phyloP scores from a whole-genome alignment of 257 asterid genomes.

The Ehretia macrophylla region DNA sequence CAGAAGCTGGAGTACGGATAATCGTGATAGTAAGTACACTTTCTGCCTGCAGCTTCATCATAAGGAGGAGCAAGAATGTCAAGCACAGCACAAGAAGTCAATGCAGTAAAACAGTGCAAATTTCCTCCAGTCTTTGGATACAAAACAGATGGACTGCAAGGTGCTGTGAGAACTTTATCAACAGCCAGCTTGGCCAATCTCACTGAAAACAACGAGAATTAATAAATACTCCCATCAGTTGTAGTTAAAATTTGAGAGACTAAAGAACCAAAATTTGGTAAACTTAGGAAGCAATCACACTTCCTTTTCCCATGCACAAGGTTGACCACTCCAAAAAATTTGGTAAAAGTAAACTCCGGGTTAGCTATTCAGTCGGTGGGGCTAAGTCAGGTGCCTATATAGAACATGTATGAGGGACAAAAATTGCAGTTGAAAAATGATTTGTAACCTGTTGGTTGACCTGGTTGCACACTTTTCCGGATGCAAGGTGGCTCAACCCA shows the following conservation, averaged over 20 bases:
- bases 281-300: background rate
- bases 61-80: conserved; percentile 98
- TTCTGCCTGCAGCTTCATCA: conserved; percentile 63
- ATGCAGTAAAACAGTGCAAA: conserved; percentile 84
- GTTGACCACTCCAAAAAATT: no score
- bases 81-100: conserved; percentile 90
- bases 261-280: background rate
- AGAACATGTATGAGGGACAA: no score
- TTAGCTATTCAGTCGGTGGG: no score
- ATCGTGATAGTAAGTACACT: conserved; percentile 79
- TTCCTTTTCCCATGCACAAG: background rate
- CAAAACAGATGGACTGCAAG: conserved; percentile 56
- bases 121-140: conserved; percentile 89
- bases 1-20: conserved; percentile 62
- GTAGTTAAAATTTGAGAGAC: conserved; percentile 8
- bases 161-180: conserved; percentile 81
- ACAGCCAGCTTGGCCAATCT: conserved; percentile 81
- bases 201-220: conserved; percentile 41
- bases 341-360: no score
- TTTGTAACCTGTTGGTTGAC: conserved; percentile 74
- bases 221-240: conserved; percentile 2
- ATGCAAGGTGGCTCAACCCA: conserved; percentile 88
- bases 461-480: conserved; percentile 41
- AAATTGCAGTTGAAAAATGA: no score
- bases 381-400: no score